A percentile compares a stretch with the other conserved stretches of the same genome.
phyloP scores from a whole-genome alignment of 352 stramenopile genomes.

The Pythium coloratum region DNA sequence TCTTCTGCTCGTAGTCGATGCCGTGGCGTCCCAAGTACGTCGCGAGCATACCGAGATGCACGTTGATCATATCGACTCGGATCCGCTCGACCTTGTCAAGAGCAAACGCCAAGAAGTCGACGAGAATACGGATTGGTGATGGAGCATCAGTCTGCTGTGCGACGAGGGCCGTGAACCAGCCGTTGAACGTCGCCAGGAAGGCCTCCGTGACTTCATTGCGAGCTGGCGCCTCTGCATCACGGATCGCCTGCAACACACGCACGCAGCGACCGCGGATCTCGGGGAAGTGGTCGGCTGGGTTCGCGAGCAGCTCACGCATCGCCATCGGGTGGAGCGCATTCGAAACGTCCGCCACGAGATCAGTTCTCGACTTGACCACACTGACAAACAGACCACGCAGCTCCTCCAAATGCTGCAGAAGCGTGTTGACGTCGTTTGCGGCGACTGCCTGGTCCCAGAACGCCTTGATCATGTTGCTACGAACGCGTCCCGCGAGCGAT shows the following conservation, averaged over 20 bases:
- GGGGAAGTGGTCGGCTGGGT: slow-evolving; percentile 29
- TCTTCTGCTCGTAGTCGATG: slow-evolving; percentile 66
- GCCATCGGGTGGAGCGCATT: slow-evolving; percentile 32
- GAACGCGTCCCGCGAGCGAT: slow-evolving; percentile 42
- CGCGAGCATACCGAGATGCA: slow-evolving; percentile 49
- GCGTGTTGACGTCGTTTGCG: slow-evolving; percentile 44
- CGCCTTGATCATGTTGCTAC: slow-evolving; percentile 52
- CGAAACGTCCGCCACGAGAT: slow-evolving; percentile 44
- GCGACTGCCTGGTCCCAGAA: slow-evolving; percentile 69
- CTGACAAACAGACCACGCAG: slow-evolving; percentile 40
- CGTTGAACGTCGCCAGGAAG: slow-evolving; percentile 38
- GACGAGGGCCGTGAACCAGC: slow-evolving; percentile 26
- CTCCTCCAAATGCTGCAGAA: slow-evolving; percentile 56
- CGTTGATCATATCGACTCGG: slow-evolving; percentile 60
- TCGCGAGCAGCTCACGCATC: slow-evolving; percentile 40
- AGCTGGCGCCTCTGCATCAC: slow-evolving; percentile 49
- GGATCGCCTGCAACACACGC: slow-evolving; percentile 46
- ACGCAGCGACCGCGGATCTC: slow-evolving; percentile 45
- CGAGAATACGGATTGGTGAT: slow-evolving; percentile 34
- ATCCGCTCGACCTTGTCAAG: slow-evolving; percentile 69
- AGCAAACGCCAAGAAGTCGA: slow-evolving; percentile 66
- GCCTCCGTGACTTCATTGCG: slow-evolving; percentile 42
- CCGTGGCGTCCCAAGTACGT: slow-evolving; percentile 62
- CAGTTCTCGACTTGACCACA: slow-evolving; percentile 25
- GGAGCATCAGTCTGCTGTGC: slow-evolving; percentile 17